Base-by-base conservation (phyloP, 2,329 filamentous ascomycete genomes). In the Tolypocladium tundrense region DNA sequence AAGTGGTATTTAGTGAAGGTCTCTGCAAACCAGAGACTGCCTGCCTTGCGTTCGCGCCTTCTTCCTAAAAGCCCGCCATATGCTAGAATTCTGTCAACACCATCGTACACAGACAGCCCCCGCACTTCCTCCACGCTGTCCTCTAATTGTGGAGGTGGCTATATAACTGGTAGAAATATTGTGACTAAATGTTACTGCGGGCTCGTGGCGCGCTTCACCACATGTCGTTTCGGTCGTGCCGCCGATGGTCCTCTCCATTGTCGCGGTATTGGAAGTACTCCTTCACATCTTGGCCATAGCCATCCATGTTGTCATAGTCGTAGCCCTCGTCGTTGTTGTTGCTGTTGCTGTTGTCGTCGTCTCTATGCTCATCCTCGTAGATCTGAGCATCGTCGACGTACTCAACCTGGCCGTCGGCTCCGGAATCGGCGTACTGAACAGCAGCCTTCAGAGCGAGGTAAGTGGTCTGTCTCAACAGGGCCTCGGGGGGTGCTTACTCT, bases 311-410 rank as follows among this genome's bases (percentile, higher is more conserved):
- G 40, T 76, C 70, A 60, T 75, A 73, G 60, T 70, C 72, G 58
- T 73, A 76, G 57, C 64, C 66, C 43, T 68, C 67, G 51, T 70
- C 65, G 48, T 70, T 65, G 51, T 77, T 74, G 48, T 69, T 35
- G 48, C 2, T 35, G 1, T 53, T 19, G 50, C 31, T 16, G n/a
- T 42, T 45, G 27, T 70, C 65, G 51, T 77, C 75, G 51, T 70
- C 73, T 59, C 73, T 72, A 58, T 79, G 77, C 58, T 79, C 77
- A 61, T 81, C 79, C 64, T 81, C 77, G 61, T 80, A 81, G 43
- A 79, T 79, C 60, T 80, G 78, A 60, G 77, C 77, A 60, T 79
- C 77, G 61, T 81, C 77, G 57, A 79, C 74, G 60, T 80, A 80
- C 60, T 81, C 78, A 33, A 76, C 72, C 56, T 77, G 73, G 33